These are phyloP conservation scores for Trametes sp. DNA, from an alignment of 1,284 basidiomycete genomes.

Conservation along the genomic window DNA sequence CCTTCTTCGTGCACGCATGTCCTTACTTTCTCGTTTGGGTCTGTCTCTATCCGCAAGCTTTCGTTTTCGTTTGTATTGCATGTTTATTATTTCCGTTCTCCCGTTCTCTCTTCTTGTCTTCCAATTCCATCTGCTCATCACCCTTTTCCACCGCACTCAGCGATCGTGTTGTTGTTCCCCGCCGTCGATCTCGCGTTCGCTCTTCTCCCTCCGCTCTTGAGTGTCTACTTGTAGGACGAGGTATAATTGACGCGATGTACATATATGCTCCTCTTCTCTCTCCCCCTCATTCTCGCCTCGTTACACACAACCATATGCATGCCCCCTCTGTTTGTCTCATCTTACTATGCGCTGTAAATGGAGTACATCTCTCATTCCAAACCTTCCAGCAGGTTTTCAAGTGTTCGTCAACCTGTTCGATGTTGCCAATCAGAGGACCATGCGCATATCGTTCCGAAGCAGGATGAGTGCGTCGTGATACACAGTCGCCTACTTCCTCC, in stretches of 20 bases:
- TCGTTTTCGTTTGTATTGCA: conserved; percentile 32
- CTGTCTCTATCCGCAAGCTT: conserved; percentile 11
- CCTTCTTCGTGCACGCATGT: conserved; percentile 2
- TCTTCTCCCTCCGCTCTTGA: neutral
- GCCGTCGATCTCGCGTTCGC: conserved; percentile 1
- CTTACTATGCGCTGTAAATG: conserved; percentile 3
- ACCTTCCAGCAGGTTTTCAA: neutral
- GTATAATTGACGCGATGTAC: conserved; percentile 34
- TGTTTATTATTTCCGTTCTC: conserved; percentile 30
- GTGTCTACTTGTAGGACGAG: conserved; percentile 28
- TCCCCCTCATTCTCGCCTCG: neutral
- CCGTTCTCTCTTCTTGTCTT: neutral
- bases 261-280: conserved; percentile 15
- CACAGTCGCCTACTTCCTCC: too few species aligned
- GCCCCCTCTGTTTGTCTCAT: neutral
- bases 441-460: too few species aligned
- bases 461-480: neutral
- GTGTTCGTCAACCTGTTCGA: too few species aligned
- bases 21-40: neutral
- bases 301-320: neutral
- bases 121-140: neutral
- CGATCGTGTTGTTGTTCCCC: conserved; percentile 13
- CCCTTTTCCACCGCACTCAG: neutral
- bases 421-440: too few species aligned
- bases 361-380: conserved; percentile 2